phyloP scores from a whole-genome alignment of 257 asterid genomes.

The Fraxinus cuspidata region DNA sequence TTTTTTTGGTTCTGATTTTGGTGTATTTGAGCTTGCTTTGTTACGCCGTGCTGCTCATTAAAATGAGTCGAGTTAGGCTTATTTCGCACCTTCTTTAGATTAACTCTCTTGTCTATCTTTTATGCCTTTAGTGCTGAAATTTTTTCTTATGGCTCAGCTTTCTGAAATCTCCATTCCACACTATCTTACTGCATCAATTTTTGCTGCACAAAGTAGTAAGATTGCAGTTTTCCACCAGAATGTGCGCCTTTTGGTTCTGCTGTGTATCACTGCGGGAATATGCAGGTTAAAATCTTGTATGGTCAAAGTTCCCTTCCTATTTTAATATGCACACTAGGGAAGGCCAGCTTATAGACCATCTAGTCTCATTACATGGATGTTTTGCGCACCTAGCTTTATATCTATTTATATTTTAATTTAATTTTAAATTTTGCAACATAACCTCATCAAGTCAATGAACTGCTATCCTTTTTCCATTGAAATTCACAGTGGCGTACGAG shows the following conservation, averaged over 20 bases:
- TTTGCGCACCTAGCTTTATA: conserved; percentile 12
- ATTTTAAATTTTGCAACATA: conserved; percentile 5
- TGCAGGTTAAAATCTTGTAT: conserved; percentile 87
- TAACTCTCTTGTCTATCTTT: not conserved
- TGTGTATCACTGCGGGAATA: conserved; percentile 74
- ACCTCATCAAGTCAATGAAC: conserved; percentile 9
- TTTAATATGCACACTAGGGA: conserved; percentile 19
- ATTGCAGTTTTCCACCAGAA: conserved; percentile 65
- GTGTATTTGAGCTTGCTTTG: conserved; percentile 10
- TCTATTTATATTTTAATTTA: conserved; percentile 5
- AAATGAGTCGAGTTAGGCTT: not conserved
- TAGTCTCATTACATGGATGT: conserved; percentile 8
- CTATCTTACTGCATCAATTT: conserved; percentile 82
- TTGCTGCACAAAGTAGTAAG: conserved; percentile 83
- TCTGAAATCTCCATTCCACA: conserved; percentile 91
- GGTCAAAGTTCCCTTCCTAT: conserved; percentile 61
- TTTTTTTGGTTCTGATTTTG: conserved; percentile 19
- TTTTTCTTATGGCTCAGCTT: conserved; percentile 51
- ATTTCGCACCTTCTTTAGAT: conserved; percentile 6
- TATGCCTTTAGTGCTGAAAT: conserved; percentile 25
- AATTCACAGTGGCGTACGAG: conserved; percentile 78
- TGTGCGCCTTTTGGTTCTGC: conserved; percentile 61
- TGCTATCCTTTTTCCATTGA: conserved; percentile 38
- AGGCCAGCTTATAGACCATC: conserved; percentile 18
- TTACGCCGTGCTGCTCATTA: not conserved